Evolutionary conservation across 2,329 filamentous ascomycete genomes (phyloP).

Genomic region (Didymella pinodella): DNA sequence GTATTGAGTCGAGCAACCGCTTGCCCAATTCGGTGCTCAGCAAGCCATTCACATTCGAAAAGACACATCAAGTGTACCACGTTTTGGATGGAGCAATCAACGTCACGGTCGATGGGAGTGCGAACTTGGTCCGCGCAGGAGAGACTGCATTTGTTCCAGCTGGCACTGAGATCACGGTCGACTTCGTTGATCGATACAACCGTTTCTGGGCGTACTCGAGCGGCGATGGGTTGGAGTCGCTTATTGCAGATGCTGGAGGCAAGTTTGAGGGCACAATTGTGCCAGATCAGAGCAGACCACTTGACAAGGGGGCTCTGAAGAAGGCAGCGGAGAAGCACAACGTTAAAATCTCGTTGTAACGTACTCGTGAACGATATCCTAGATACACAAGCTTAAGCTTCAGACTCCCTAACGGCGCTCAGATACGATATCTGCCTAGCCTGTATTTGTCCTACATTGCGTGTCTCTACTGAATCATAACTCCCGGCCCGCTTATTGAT

Average conservation of each 20-base stretch:
- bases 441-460: not conserved
- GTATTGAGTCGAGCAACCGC: conserved; percentile 30
- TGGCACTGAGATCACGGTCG: conserved; percentile 22
- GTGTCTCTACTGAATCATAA: conserved; percentile 1
- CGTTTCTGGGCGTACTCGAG: conserved; percentile 33
- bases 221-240: conserved; percentile 28
- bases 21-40: conserved; percentile 20
- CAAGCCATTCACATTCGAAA: conserved; percentile 23
- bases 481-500: not conserved
- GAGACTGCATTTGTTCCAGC: conserved; percentile 32
- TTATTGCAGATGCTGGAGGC: conserved; percentile 28
- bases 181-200: conserved; percentile 29
- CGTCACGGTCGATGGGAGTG: conserved; percentile 18
- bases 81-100: conserved; percentile 28
- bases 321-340: conserved; percentile 16
- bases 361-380: not conserved
- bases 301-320: conserved; percentile 13
- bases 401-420: not conserved
- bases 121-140: conserved; percentile 27
- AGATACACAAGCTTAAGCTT: not conserved
- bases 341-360: conserved; percentile 7
- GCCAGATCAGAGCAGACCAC: conserved; percentile 19
- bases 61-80: conserved; percentile 29
- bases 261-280: conserved; percentile 27
- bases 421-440: not conserved